phyloP scores from a whole-genome alignment of 768 basidiomycete genomes.

The Auricularia sp. region DNA sequence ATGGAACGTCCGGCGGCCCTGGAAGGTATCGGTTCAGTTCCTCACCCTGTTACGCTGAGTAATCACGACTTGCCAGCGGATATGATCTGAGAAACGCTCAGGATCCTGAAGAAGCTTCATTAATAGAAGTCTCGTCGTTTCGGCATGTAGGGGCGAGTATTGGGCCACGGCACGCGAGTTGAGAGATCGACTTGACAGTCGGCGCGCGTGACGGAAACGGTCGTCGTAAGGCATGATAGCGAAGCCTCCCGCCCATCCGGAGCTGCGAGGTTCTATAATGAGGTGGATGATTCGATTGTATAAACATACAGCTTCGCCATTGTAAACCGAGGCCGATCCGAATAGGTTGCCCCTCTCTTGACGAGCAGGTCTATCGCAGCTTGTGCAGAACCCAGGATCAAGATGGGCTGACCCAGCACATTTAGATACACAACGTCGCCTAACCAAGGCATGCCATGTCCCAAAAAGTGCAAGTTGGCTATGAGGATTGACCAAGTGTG shows the following conservation, averaged over 20 bases:
- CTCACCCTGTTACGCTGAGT: neutral
- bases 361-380: neutral
- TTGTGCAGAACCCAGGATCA: neutral
- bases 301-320: neutral
- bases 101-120: neutral
- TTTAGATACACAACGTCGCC: neutral
- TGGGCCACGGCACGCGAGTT: neutral
- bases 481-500: no score
- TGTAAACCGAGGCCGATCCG: neutral
- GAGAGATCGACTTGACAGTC: neutral
- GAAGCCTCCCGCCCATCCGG: neutral
- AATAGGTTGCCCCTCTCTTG: neutral
- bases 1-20: conserved; percentile 5
- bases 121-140: neutral
- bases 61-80: neutral
- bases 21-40: neutral
- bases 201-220: neutral
- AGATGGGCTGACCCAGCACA: neutral
- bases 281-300: neutral
- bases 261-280: neutral
- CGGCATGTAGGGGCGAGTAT: neutral
- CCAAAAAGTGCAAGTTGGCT: no score
- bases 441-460: neutral
- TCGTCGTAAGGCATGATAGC: neutral
- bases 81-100: neutral